These are phyloP conservation scores for Guyanaporus albipodus DNA, from an alignment of 768 basidiomycete genomes.

Conservation along the genomic window DNA sequence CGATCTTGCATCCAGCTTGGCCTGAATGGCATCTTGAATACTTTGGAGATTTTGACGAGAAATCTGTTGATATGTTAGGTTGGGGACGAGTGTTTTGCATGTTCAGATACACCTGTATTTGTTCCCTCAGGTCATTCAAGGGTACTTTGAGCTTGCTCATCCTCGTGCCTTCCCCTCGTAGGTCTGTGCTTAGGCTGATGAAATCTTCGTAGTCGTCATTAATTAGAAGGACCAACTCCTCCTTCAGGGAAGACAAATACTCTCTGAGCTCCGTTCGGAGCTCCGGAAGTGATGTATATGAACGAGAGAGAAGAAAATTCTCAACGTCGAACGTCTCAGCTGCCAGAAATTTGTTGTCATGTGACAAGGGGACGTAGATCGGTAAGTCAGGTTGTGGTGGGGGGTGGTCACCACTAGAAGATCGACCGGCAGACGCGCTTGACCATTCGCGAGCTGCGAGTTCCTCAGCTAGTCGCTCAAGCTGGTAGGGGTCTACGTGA, in stretches of 20 bases:
- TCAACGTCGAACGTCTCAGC: constrained; percentile 75
- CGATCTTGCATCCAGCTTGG: constrained; percentile 72
- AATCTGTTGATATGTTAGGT: constrained; percentile 32
- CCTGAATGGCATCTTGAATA: constrained; percentile 71
- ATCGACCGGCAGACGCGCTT: constrained; percentile 8
- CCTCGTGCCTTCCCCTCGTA: constrained; percentile 78
- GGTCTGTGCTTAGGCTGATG: constrained; percentile 90
- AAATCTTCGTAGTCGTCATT: constrained; percentile 99
- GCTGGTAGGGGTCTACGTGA: constrained; percentile 59
- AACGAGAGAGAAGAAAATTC: constrained; percentile 80
- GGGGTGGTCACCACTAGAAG: constrained; percentile 7
- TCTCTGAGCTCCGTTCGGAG: constrained; percentile 82
- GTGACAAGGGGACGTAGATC: constrained; percentile 68
- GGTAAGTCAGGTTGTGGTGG: constrained; percentile 48
- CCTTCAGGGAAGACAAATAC: constrained; percentile 79
- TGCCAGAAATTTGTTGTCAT: constrained; percentile 69
- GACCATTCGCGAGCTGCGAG: constrained; percentile 52
- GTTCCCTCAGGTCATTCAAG: constrained; percentile 53
- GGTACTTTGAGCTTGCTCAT: constrained; percentile 67
- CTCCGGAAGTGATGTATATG: constrained; percentile 83
- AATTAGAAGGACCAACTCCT: constrained; percentile 92
- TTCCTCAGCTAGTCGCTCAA: constrained; percentile 72
- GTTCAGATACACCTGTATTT: constrained; percentile 58
- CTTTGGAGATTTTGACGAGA: constrained; percentile 59
- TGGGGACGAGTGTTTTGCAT: neutral